Evolutionary conservation across 2,329 filamentous ascomycete genomes (phyloP), one percentile per base, ranked within the genome.

Genomic region (Fusarium sp.): DNA sequence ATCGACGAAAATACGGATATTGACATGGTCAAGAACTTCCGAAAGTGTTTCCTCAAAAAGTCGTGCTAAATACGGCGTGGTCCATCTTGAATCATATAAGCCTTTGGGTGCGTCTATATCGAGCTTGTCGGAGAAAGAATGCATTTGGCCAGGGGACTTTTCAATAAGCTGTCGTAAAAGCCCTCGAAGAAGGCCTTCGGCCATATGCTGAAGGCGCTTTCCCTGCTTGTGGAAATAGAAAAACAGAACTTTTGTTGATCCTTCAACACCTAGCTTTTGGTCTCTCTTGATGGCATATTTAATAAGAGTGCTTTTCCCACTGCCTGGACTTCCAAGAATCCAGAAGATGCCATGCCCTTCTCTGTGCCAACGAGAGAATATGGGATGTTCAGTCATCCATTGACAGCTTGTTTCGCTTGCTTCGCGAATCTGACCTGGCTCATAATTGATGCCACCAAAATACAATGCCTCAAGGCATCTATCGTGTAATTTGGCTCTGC

Each of bases 91-190:
- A 8, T 15, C 24, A 1, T 46, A 5, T 11, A 11, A 3, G 5
- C 16, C n/a, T n/a, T 14, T 27, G 8, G 24, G 9, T 27, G 11
- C 27, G 4, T 15, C 6, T 7, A 4, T 18, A 46, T 27, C 44
- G 16, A 46, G 16, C 4, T n/a, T 18, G 3, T 27, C 18, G 6
- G 3, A 10, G 6, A 46, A 27, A 0, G 24, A 11, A 4, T n/a
- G 18, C 16, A 15, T 46, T 11, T 29, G 44, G 0, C 27, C 18
- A 8, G 76, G 72, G 1, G 53, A 72, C n/a, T 79, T 71, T 2
- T 51, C 27, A 2, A 55, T 15, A 8, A 55, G 27, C n/a, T 55
- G 52, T 3, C 32, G 18, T 5, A 44, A 4, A 8, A 55, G 27
- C 8, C 27, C 42, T 20, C 24, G 52, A 4, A 44, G 30, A 16